phyloP scores from a whole-genome alignment of 2,329 filamentous ascomycete species.

The Lizonia empirigonia region DNA sequence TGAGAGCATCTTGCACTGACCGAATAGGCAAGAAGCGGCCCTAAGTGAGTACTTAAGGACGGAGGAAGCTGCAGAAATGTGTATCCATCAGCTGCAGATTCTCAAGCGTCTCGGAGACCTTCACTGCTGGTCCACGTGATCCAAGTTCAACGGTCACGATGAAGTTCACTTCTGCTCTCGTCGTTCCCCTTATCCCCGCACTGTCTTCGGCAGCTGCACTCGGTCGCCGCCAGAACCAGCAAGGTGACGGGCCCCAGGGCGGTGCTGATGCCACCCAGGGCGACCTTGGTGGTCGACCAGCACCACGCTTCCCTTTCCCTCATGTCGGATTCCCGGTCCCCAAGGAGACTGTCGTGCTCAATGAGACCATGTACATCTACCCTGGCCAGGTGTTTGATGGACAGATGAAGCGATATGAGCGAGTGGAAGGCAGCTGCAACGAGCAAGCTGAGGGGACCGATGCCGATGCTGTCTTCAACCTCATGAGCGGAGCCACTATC shows the following conservation, averaged over 20 bases:
- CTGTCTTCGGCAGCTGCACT: slow-evolving; percentile 28
- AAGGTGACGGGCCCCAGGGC: slow-evolving; percentile 31
- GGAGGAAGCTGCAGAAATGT: slow-evolving; percentile 11
- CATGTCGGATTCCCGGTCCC: slow-evolving; percentile 30
- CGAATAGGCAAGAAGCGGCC: slow-evolving; percentile 1
- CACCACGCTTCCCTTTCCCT: slow-evolving; percentile 31
- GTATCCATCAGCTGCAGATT: slow-evolving; percentile 14
- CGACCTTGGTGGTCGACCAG: slow-evolving; percentile 28
- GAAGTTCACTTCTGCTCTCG: slow-evolving; percentile 27
- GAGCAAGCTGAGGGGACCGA: slow-evolving; percentile 35
- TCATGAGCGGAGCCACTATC: slow-evolving; percentile 29
- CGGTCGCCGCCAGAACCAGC: slow-evolving; percentile 24
- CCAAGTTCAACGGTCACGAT: slow-evolving; percentile 9
- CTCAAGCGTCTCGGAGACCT: slow-evolving; percentile 9
- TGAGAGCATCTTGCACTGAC: neutral
- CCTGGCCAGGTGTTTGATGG: slow-evolving; percentile 33
- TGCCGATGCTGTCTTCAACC: slow-evolving; percentile 34
- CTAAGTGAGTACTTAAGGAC: slow-evolving; percentile 15
- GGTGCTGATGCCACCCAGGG: slow-evolving; percentile 29
- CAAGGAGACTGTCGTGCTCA: slow-evolving; percentile 33
- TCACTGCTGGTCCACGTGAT: neutral
- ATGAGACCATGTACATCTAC: slow-evolving; percentile 33
- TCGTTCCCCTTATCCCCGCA: slow-evolving; percentile 29
- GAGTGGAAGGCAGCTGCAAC: slow-evolving; percentile 30
- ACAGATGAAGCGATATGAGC: slow-evolving; percentile 37